A percentile compares a stretch with the other conserved stretches of the same genome.
These are phyloP conservation scores for Clathrus columnatus DNA, from an alignment of 768 basidiomycete genomes.

Conservation along the genomic window DNA sequence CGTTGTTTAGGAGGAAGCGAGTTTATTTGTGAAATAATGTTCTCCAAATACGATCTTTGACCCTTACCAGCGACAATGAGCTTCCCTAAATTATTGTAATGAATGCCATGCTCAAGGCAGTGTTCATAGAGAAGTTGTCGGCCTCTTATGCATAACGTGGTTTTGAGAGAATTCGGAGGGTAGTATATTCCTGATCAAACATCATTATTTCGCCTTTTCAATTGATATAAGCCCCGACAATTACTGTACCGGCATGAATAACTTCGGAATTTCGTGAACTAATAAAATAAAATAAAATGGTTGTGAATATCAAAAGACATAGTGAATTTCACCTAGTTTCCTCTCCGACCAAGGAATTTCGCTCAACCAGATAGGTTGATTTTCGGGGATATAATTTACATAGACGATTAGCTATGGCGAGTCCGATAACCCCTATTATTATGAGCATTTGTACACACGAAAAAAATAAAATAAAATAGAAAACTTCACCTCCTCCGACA, in stretches of 20 bases:
- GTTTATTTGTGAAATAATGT: constrained; percentile 10
- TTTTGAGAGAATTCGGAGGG: constrained; percentile 76
- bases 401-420: constrained; percentile 76
- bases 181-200: constrained; percentile 64
- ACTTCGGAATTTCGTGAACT: constrained; percentile 95
- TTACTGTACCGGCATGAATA: constrained; percentile 67
- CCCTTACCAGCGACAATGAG: constrained; percentile 71
- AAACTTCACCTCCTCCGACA: constrained; percentile 66
- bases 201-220: constrained; percentile 14
- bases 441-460: not conserved
- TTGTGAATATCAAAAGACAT: not conserved
- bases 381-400: constrained; percentile 52
- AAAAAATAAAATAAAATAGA: not conserved
- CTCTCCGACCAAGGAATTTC: constrained; percentile 66
- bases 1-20: constrained; percentile 24
- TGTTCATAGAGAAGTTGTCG: constrained; percentile 74
- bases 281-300: constrained; percentile 1
- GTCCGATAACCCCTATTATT: constrained; percentile 65
- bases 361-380: constrained; percentile 75
- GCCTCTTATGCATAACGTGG: constrained; percentile 76
- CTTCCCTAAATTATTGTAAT: constrained; percentile 72
- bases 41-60: constrained; percentile 63
- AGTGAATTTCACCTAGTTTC: constrained; percentile 61
- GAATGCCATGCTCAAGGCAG: constrained; percentile 55
- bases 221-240: too few relatives aligned